phyloP scores from a whole-genome alignment of 352 stramenopile species.

The Elongisporangium anandrum region DNA sequence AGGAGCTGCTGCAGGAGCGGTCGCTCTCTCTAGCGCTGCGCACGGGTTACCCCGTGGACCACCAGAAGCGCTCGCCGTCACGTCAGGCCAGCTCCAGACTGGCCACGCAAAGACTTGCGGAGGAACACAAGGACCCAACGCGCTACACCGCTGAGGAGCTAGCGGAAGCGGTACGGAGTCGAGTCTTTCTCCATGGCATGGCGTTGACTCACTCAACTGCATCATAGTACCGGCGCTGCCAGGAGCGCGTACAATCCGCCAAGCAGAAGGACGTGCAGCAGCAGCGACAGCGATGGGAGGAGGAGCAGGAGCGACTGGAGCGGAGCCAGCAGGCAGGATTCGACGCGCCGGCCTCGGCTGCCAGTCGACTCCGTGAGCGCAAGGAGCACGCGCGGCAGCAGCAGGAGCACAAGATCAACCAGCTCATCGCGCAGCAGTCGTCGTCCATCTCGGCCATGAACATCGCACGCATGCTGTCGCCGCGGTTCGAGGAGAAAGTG shows the following conservation, averaged over 20 bases:
- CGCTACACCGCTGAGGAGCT: constrained; percentile 14
- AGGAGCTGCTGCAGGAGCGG: constrained; percentile 41
- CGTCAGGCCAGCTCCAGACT: neutral
- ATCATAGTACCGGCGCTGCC: constrained; percentile 39
- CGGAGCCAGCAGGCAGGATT: constrained; percentile 25
- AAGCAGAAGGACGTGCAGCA: constrained; percentile 29
- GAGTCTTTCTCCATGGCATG: constrained; percentile 1
- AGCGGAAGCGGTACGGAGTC: constrained; percentile 24
- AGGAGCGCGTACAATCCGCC: constrained; percentile 39
- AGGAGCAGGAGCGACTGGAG: constrained; percentile 25
- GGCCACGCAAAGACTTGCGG: neutral
- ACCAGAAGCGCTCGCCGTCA: constrained; percentile 11
- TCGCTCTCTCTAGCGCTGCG: constrained; percentile 36
- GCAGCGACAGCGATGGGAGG: constrained; percentile 15
- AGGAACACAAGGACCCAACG: constrained; percentile 2
- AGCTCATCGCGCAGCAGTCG: constrained; percentile 62
- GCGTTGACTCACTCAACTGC: neutral
- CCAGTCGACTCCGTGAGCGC: constrained; percentile 39
- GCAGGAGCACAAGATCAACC: constrained; percentile 50
- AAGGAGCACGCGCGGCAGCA: constrained; percentile 36
- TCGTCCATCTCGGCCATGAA: constrained; percentile 81
- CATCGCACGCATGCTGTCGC: constrained; percentile 73
- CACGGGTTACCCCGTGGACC: constrained; percentile 35
- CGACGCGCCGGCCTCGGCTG: constrained; percentile 32
- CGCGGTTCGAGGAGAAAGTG: constrained; percentile 61